Evolutionary conservation across 2,329 filamentous ascomycete species (phyloP), one percentile per base, ranked within the genome.

Genomic region (Thermochaetoides dissita): DNA sequence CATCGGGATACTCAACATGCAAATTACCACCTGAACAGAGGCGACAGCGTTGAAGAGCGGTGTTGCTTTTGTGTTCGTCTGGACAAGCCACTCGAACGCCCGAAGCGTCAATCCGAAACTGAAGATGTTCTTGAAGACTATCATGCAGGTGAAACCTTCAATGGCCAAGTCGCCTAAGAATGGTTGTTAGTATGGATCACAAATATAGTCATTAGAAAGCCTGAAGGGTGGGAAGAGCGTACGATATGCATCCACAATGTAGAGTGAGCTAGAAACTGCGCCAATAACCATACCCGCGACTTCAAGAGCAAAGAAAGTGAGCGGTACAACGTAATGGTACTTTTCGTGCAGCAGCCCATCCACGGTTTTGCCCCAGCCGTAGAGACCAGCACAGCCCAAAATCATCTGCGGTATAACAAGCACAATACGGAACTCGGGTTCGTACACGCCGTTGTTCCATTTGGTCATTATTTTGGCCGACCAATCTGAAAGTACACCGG

Each of bases 71-170:
- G 76, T 73, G n/a, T 79, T 74, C 2, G 76, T 76, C 1, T 63
- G 50, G 8, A 81, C 69, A 28, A 94, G 69, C 88, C 89, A 95
- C 44, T 87, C 69, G 54, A 85, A 94, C 1, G 85, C 86, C 51
- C 76, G 81, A 58, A 80, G 93, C 0, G 88, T 94, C 43, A 95
- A 66, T 6, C 78, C 76, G 54, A 93, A 95, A 48, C 80, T 84
- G 64, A 95, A 94, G 48, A 95, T 73, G 61, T 95, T 94, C 63
- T 95, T 95, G 69, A 95, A 94, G 41, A 94, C 79, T 49, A 94
- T 73, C 58, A 91, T 74, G 61, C 85, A 84, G 0, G 87, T 94
- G 59, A 94, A 94, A 6, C 79, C 84, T 62, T 95, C 88, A 38
- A 94, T 76, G 1, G 84, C 77, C 43, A 94, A 76, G 47, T 89